Conservation (phyloP, 176 grass and related monocot genomes). For the Poa annua region DNA sequence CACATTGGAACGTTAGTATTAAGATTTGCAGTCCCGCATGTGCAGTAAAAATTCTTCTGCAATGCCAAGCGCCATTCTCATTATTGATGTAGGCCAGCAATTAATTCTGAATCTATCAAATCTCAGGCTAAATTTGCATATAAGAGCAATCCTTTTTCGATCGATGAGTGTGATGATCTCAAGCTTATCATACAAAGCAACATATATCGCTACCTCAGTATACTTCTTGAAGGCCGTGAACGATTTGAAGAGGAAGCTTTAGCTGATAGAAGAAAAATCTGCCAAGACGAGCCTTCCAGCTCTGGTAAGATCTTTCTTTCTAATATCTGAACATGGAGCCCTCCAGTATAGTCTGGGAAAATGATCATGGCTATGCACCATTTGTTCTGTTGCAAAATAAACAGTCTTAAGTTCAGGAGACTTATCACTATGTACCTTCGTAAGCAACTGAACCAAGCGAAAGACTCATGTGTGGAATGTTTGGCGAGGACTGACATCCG, state of each 20-base stretch:
- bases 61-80: neutral
- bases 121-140: conserved; percentile 88
- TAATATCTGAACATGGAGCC: too few species aligned
- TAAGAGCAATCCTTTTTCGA: conserved; percentile 72
- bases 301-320: conserved; percentile 35
- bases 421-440: neutral
- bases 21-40: conserved; percentile 24
- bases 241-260: conserved; percentile 85
- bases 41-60: conserved; percentile 21
- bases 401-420: conserved; percentile 2
- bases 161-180: conserved; percentile 76
- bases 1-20: neutral
- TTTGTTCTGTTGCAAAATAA: conserved; percentile 16
- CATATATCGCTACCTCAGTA: conserved; percentile 86
- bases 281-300: conserved; percentile 54
- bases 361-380: conserved; percentile 13
- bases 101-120: conserved; percentile 43
- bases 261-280: conserved; percentile 48
- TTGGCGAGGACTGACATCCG: conserved; percentile 7
- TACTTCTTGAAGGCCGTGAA: conserved; percentile 90
- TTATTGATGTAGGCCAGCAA: neutral
- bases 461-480: neutral
- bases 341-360: too few species aligned
- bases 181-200: conserved; percentile 91
- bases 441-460: conserved; percentile 6